A percentile compares a stretch with the other conserved stretches of the same genome.
Conservation (phyloP, 2,329 filamentous ascomycete species). For the Arachnopeziza araneosa region DNA sequence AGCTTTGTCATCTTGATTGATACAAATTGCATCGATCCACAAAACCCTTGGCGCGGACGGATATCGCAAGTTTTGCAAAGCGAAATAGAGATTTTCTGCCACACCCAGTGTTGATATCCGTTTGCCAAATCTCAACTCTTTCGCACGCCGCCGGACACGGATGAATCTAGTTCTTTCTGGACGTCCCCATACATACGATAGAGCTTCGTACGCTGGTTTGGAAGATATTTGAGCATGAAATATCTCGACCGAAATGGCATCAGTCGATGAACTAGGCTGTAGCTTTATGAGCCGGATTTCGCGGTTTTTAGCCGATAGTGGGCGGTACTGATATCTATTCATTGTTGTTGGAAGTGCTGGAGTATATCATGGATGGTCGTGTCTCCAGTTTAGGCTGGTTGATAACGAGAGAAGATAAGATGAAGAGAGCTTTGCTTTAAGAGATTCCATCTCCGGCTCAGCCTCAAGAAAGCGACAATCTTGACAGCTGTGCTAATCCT, state of each 20-base stretch:
- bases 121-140: neutral
- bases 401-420: neutral
- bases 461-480: no score
- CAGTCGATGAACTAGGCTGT: neutral
- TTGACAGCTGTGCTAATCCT: no score
- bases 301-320: neutral
- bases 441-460: no score
- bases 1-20: slow-evolving; percentile 19
- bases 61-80: slow-evolving; percentile 32
- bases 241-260: slow-evolving; percentile 4
- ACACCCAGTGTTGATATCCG: slow-evolving; percentile 1
- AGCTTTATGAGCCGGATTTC: slow-evolving; percentile 9
- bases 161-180: neutral
- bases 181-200: slow-evolving; percentile 12
- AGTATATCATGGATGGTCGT: neutral
- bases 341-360: neutral
- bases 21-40: slow-evolving; percentile 1
- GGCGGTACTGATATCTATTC: neutral
- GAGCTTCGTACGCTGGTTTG: slow-evolving; percentile 7
- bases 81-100: slow-evolving; percentile 8
- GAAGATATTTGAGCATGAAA: slow-evolving; percentile 1
- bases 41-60: slow-evolving; percentile 27
- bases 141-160: neutral
- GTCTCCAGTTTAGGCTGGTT: neutral
- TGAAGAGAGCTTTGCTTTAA: neutral